Evolutionary conservation across 768 basidiomycete genomes (phyloP).

Genomic region (Trametes meyenii): DNA sequence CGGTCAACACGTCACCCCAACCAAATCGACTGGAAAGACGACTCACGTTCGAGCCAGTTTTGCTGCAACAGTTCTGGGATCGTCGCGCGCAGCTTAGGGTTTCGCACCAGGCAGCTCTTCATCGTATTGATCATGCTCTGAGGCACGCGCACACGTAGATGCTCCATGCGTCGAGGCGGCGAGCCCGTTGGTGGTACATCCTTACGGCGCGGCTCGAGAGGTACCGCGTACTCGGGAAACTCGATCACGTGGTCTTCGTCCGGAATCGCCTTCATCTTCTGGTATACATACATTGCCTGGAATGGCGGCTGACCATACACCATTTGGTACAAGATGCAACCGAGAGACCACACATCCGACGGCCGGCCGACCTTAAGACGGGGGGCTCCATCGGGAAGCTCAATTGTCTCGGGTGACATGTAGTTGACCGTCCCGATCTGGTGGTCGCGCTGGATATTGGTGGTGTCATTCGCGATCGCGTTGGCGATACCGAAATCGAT

Average conservation of each 20-base stretch:
- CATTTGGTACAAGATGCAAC: constrained; percentile 99
- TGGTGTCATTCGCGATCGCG: constrained; percentile 97
- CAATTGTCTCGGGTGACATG: constrained; percentile 98
- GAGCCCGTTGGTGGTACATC: constrained; percentile 35
- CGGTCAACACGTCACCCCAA: constrained; percentile 6
- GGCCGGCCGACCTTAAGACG: constrained; percentile 93
- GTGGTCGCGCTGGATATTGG: constrained; percentile 95
- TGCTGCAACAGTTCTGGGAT: constrained; percentile 87
- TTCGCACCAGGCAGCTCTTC: constrained; percentile 76
- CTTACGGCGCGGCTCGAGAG: constrained; percentile 31
- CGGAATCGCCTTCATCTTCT: constrained; percentile 95
- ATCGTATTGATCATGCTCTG: constrained; percentile 79
- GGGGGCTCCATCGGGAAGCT: constrained; percentile 82
- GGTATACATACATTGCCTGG: constrained; percentile 76
- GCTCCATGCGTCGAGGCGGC: constrained; percentile 59
- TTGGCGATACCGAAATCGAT: constrained; percentile 99
- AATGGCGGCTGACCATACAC: constrained; percentile 94
- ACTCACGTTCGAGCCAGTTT: constrained; percentile 73
- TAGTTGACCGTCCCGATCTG: constrained; percentile 98
- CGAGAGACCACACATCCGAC: constrained; percentile 97
- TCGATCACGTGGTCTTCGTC: constrained; percentile 74
- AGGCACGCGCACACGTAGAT: constrained; percentile 72
- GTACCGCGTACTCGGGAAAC: constrained; percentile 70
- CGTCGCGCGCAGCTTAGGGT: constrained; percentile 81
- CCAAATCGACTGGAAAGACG: not conserved